phyloP scores from a whole-genome alignment of 2,329 filamentous ascomycete species.

The Calonectria multiphialidica region DNA sequence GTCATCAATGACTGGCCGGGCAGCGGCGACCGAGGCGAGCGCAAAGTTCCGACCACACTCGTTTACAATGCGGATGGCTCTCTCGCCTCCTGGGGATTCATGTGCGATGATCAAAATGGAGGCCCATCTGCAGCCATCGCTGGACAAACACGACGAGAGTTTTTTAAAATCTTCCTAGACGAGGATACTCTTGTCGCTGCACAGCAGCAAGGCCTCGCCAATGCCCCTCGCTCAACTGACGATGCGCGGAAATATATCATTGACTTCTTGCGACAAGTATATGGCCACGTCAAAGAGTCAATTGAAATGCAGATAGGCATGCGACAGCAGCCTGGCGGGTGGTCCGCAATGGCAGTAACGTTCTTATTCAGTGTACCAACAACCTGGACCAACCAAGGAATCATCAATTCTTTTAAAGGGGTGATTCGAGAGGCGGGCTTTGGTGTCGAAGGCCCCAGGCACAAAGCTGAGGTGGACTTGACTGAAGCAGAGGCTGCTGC shows the following conservation, averaged over 20 bases:
- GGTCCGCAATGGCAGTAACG: constrained; percentile 59
- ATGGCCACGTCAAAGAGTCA: constrained; percentile 60
- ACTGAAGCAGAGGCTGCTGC: constrained; percentile 63
- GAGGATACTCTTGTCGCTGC: constrained; percentile 55
- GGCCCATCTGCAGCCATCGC: not conserved
- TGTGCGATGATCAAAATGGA: constrained; percentile 61
- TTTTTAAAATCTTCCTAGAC: constrained; percentile 69
- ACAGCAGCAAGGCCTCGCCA: constrained; percentile 57
- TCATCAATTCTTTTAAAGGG: constrained; percentile 63
- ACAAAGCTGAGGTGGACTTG: constrained; percentile 56
- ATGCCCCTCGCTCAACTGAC: constrained; percentile 53
- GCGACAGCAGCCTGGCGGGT: constrained; percentile 49
- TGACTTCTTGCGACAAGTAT: constrained; percentile 63
- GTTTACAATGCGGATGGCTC: constrained; percentile 57
- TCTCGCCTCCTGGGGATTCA: constrained; percentile 65
- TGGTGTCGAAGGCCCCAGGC: constrained; percentile 53
- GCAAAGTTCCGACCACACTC: constrained; percentile 66
- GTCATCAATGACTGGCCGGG: constrained; percentile 67
- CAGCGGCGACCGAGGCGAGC: constrained; percentile 63
- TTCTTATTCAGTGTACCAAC: constrained; percentile 71
- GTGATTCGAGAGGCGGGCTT: constrained; percentile 63
- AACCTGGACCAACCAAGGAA: constrained; percentile 63
- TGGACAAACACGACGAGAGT: constrained; percentile 55
- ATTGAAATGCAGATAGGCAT: constrained; percentile 55
- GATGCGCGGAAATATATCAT: constrained; percentile 61